Evolutionary conservation across 306 rosid species (phyloP).

Genomic region (Cucumis sativus): DNA sequence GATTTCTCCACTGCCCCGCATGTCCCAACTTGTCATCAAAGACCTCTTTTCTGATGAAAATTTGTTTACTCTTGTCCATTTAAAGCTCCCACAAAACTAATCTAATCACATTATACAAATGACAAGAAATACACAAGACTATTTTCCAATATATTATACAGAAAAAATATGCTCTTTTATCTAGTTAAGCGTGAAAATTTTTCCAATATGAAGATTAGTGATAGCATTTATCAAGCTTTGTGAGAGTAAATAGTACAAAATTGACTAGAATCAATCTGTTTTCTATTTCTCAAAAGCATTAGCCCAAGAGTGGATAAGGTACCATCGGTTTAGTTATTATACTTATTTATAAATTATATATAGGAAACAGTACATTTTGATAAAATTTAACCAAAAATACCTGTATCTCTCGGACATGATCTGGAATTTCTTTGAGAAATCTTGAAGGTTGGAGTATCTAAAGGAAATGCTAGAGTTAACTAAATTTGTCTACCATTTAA

Average conservation of each 20-base stretch:
- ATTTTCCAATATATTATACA: not conserved
- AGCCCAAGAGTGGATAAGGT: not conserved
- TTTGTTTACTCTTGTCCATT: not conserved
- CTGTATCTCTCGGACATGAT: conserved; percentile 70
- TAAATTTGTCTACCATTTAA: not conserved
- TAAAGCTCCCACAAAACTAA: not conserved
- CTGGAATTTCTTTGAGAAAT: conserved; percentile 80
- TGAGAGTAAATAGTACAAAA: not conserved
- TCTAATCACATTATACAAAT: not conserved
- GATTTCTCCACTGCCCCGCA: not conserved
- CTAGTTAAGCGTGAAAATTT: not conserved
- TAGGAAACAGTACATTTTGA: not conserved
- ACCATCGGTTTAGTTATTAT: not conserved
- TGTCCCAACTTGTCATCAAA: not conserved
- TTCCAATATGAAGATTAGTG: not conserved
- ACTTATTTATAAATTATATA: not conserved
- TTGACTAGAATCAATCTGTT: not conserved
- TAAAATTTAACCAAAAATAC: conserved; percentile 20
- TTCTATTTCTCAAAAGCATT: not conserved
- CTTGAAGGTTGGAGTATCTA: conserved; percentile 94
- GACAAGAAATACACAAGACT: not conserved
- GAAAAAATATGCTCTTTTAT: not conserved
- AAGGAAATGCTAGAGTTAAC: conserved; percentile 11
- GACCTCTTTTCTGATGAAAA: not conserved
- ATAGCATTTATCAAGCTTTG: not conserved